Percentiles rank a stretch among this genome's conserved stretches.
These are phyloP conservation scores for Lentinula edodes DNA, from an alignment of 768 basidiomycete genomes.

Conservation along the genomic window DNA sequence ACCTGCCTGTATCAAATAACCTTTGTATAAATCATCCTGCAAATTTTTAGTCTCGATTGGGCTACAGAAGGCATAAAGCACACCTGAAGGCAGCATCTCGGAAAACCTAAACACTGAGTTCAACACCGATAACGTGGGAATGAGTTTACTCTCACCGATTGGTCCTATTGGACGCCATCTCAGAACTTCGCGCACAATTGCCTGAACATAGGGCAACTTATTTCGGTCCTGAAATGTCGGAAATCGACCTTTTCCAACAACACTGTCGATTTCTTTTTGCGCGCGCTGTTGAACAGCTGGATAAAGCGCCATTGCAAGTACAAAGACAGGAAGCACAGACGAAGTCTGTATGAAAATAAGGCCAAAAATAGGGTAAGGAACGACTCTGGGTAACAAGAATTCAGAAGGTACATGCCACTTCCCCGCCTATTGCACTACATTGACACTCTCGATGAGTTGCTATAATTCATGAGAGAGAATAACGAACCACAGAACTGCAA, in stretches of 20 bases:
- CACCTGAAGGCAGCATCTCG: neutral
- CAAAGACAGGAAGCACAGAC: slow-evolving; percentile 17
- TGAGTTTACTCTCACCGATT: slow-evolving; percentile 13
- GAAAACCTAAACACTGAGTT: neutral
- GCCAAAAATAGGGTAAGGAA: neutral
- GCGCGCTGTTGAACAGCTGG: slow-evolving; percentile 20
- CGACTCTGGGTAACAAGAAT: too few relatives aligned
- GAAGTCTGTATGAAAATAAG: neutral
- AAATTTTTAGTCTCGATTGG: neutral
- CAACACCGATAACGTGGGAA: neutral
- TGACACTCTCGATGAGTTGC: neutral
- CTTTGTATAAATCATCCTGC: slow-evolving; percentile 16
- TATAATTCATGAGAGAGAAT: neutral
- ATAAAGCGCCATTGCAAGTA: slow-evolving; percentile 20
- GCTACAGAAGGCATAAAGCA: neutral
- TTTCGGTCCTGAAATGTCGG: slow-evolving; percentile 19
- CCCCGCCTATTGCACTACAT: neutral
- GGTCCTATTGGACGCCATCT: slow-evolving; percentile 15
- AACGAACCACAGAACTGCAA: slow-evolving; percentile 11
- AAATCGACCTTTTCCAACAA: slow-evolving; percentile 21
- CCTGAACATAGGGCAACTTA: slow-evolving; percentile 19
- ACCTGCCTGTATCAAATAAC: slow-evolving; percentile 16
- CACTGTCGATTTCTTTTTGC: slow-evolving; percentile 23
- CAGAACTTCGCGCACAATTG: slow-evolving; percentile 20
- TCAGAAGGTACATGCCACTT: neutral